Base-by-base conservation (phyloP, 352 stramenopile species). In the Phytophthora pseudosyringae region DNA sequence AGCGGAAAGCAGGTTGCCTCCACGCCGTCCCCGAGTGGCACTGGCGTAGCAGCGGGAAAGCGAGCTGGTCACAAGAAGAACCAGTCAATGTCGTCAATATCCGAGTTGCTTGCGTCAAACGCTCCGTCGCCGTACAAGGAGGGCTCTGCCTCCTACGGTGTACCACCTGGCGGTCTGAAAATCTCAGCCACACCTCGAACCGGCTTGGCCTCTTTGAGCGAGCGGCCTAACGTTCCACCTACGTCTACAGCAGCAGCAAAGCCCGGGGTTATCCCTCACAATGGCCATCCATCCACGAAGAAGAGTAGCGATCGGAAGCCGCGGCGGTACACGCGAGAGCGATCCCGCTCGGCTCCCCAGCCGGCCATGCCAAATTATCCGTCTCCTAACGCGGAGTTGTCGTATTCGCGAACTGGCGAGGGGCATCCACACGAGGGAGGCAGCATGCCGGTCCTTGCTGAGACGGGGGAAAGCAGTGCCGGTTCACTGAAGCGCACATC, bases 31-130 rank as follows among this genome's bases (percentile, higher is more conserved):
- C 54, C 65, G 5, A 72, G 43, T 49, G 43, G 38, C 57, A 29
- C 50, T 21, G 68, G 62, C 4, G 62, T 75, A 56, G 68, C 72
- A 1, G 58, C 64, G 8, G 72, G 74, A 8, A 94, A 93, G 39
- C 79, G 81, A 64, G 83, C 83, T 46, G 80, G 70, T 13, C 88
- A 96, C 74, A 93, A 94, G 71, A 96, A 96, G 59, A 94, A 96
- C 59, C 84, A 94, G 56, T 94, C 86, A 3, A 93, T 96, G 83
- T 96, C 88, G 36, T 93, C 86, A 1, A 93, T 96, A 53, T 96
- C 88, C 5, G 88, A 96, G 56, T 53, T 96, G 45, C 62, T 96
- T 18, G 72, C 88, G 7, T 87, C 85, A 4, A 80, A 71, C 15
- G 50, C 57, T 5, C 60, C 67, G 5, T 88, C 81, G 8, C 88